phyloP scores from a whole-genome alignment of 257 asterid species.

The Solanum pinnatisectum region DNA sequence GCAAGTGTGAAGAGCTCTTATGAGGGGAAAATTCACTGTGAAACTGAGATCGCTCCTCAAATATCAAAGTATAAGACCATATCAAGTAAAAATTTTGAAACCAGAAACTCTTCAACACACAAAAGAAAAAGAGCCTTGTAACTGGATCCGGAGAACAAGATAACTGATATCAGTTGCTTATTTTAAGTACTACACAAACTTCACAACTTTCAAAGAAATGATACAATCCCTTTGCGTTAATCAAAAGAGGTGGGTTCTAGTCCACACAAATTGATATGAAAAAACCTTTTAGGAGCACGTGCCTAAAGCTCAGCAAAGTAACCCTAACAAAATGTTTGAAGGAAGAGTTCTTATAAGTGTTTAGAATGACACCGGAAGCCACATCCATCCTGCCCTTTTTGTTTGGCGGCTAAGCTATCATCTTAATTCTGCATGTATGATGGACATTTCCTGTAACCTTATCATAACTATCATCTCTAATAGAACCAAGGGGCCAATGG shows the following conservation, averaged over 20 bases:
- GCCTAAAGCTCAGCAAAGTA: neutral
- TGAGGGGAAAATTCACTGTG: neutral
- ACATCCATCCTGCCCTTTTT: neutral
- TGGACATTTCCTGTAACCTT: neutral
- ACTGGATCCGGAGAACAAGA: neutral
- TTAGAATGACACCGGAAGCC: neutral
- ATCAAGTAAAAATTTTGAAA: neutral
- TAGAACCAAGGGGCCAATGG: neutral
- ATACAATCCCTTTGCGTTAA: neutral
- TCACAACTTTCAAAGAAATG: neutral
- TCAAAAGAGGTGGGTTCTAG: neutral
- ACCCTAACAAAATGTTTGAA: neutral
- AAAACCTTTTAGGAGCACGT: neutral
- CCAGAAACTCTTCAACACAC: neutral
- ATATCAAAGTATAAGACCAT: neutral
- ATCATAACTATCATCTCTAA: neutral
- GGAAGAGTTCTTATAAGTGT: neutral
- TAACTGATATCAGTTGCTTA: neutral
- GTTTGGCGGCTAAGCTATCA: neutral
- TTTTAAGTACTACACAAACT: neutral
- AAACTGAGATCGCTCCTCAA: neutral
- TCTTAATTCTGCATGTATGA: neutral
- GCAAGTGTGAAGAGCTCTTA: neutral
- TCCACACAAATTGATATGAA: neutral
- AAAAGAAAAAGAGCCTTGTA: neutral